Conservation (phyloP, 73 alveolate species). For the Paramecium biaurelia region DNA sequence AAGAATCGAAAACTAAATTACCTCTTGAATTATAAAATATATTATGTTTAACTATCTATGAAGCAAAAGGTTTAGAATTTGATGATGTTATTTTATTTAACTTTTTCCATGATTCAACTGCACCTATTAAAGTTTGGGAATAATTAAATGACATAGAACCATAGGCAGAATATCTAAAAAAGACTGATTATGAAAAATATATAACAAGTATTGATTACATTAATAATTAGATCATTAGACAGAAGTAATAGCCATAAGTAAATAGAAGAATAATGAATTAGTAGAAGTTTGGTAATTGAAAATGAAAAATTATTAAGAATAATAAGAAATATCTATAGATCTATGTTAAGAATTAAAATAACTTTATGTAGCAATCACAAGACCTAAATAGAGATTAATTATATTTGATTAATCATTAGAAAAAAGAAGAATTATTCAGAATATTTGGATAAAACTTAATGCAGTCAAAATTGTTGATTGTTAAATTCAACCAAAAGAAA, state of each 20-base stretch:
- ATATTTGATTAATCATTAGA: constrained; percentile 78
- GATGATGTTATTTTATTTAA: constrained; percentile 88
- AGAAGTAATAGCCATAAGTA: background rate
- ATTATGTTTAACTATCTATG: constrained; percentile 82
- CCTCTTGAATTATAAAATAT: constrained; percentile 77
- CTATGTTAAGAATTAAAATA: constrained; percentile 87
- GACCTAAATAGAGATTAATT: constrained; percentile 85
- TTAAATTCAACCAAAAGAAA: background rate
- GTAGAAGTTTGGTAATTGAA: background rate
- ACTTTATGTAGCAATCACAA: constrained; percentile 86
- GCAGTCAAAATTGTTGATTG: constrained; percentile 27
- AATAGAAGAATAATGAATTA: background rate
- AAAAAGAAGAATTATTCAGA: constrained; percentile 67
- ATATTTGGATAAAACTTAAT: constrained; percentile 75
- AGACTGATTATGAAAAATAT: background rate
- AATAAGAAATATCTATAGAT: background rate
- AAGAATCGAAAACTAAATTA: constrained; percentile 70
- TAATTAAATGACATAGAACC: background rate
- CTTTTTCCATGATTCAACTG: constrained; percentile 56
- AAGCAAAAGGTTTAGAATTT: constrained; percentile 92
- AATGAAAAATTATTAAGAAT: background rate
- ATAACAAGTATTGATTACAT: background rate
- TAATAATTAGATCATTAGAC: background rate
- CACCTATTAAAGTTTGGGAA: constrained; percentile 58
- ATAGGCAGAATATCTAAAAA: background rate